Evolutionary conservation across 2,329 filamentous ascomycete genomes (phyloP).

Genomic region (Penicillium digitatum): DNA sequence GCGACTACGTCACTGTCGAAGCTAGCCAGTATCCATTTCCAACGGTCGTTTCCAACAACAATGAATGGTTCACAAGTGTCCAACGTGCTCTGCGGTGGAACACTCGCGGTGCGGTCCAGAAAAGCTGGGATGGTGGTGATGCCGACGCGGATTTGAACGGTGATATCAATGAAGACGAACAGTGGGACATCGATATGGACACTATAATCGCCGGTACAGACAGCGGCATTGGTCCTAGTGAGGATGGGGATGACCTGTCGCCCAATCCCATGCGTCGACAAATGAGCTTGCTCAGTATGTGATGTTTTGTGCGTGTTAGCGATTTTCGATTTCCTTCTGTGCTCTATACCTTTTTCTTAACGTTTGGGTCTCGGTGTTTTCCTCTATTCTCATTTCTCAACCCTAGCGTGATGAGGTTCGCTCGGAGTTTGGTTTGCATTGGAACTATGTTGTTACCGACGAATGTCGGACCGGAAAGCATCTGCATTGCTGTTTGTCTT

Average conservation of each 20-base stretch:
- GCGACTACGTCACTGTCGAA: constrained; percentile 93
- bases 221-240: constrained; percentile 55
- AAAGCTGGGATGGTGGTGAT: constrained; percentile 63
- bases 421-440: constrained; percentile 6
- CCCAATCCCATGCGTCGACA: constrained; percentile 67
- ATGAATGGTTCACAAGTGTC: constrained; percentile 96
- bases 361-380: background rate
- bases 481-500: background rate
- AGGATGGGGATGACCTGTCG: constrained; percentile 57
- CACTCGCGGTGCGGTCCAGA: constrained; percentile 84
- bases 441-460: background rate
- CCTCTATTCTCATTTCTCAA: background rate
- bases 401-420: background rate
- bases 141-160: constrained; percentile 33
- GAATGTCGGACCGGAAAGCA: background rate
- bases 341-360: constrained; percentile 8
- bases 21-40: constrained; percentile 96
- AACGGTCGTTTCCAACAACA: constrained; percentile 82
- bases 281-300: constrained; percentile 69
- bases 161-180: constrained; percentile 54
- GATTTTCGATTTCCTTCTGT: constrained; percentile 5
- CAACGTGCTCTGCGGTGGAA: constrained; percentile 93
- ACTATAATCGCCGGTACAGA: constrained; percentile 41
- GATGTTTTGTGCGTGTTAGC: constrained; percentile 13
- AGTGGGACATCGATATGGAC: constrained; percentile 96